phyloP scores from a whole-genome alignment of 2,329 filamentous ascomycete species.

The Alternaria angustiovoidea region DNA sequence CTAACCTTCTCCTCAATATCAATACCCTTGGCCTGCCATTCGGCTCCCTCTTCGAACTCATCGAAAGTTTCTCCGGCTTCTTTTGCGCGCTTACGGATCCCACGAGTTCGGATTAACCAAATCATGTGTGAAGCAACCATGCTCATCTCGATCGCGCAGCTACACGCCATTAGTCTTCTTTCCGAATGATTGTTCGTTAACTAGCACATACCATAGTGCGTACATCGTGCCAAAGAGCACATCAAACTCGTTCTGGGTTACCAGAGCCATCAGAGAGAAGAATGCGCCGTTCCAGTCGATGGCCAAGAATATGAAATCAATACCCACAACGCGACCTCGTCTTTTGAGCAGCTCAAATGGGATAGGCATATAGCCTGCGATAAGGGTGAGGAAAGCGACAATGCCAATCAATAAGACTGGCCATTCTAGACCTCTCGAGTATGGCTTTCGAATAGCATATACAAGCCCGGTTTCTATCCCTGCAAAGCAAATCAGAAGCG shows the following conservation, averaged over 20 bases:
- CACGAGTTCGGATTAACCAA: constrained; percentile 63
- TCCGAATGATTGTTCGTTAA: neutral
- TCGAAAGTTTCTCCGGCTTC: constrained; percentile 51
- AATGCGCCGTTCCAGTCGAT: constrained; percentile 68
- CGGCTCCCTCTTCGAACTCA: constrained; percentile 57
- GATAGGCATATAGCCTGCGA: constrained; percentile 63
- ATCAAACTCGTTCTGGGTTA: constrained; percentile 66
- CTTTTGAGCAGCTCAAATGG: constrained; percentile 69
- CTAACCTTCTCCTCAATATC: constrained; percentile 26
- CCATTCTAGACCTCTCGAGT: constrained; percentile 59
- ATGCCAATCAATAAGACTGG: constrained; percentile 64
- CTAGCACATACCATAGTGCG: constrained; percentile 55
- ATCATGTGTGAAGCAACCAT: constrained; percentile 65
- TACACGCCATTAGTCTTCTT: constrained; percentile 4
- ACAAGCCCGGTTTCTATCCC: constrained; percentile 63
- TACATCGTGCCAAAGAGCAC: constrained; percentile 66
- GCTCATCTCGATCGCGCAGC: constrained; percentile 62
- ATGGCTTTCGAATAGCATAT: constrained; percentile 62
- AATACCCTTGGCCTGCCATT: constrained; percentile 35
- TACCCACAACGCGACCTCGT: constrained; percentile 65
- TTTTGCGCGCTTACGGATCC: constrained; percentile 58
- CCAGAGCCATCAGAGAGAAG: constrained; percentile 68
- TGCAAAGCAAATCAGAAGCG: constrained; percentile 54
- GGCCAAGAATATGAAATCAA: constrained; percentile 64
- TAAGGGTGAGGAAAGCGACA: constrained; percentile 63